A percentile compares a stretch with the other conserved stretches of the same genome.
phyloP scores from a whole-genome alignment of 2,329 filamentous ascomycete genomes.

The Colletotrichum cordylinicola region DNA sequence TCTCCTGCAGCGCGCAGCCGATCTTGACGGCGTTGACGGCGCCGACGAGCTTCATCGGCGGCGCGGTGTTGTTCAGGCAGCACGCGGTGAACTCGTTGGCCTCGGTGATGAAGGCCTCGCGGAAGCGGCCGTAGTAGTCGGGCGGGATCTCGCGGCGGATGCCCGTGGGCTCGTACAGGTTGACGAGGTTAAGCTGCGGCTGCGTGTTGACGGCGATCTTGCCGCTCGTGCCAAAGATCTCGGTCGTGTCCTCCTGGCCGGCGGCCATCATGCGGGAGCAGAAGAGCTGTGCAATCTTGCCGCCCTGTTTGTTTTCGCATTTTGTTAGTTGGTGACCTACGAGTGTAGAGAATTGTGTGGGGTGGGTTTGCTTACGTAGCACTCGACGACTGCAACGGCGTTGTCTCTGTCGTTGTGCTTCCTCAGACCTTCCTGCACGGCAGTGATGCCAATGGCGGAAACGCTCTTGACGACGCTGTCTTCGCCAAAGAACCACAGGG shows the following conservation, averaged over 20 bases:
- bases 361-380: constrained; percentile 32
- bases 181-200: constrained; percentile 59
- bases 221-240: constrained; percentile 71
- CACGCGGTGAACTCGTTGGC: constrained; percentile 67
- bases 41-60: constrained; percentile 62
- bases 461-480: constrained; percentile 36
- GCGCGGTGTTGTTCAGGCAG: constrained; percentile 58
- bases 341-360: too few relatives aligned
- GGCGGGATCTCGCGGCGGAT: constrained; percentile 64
- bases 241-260: constrained; percentile 71
- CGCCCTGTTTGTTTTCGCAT: constrained; percentile 42
- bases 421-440: constrained; percentile 35
- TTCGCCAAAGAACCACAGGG: constrained; percentile 38
- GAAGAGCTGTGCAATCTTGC: constrained; percentile 70
- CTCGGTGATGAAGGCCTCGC: constrained; percentile 66
- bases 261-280: constrained; percentile 70
- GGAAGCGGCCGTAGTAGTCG: constrained; percentile 68
- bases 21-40: constrained; percentile 67
- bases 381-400: constrained; percentile 64
- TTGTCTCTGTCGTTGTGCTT: constrained; percentile 38
- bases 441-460: constrained; percentile 34
- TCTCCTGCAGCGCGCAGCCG: constrained; percentile 64
- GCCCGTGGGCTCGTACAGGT: constrained; percentile 57
- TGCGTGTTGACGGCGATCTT: constrained; percentile 68
- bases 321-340: background rate